Conservation (phyloP, 225 moss, liverwort and hornwort species). For the Climacium dendroides region DNA sequence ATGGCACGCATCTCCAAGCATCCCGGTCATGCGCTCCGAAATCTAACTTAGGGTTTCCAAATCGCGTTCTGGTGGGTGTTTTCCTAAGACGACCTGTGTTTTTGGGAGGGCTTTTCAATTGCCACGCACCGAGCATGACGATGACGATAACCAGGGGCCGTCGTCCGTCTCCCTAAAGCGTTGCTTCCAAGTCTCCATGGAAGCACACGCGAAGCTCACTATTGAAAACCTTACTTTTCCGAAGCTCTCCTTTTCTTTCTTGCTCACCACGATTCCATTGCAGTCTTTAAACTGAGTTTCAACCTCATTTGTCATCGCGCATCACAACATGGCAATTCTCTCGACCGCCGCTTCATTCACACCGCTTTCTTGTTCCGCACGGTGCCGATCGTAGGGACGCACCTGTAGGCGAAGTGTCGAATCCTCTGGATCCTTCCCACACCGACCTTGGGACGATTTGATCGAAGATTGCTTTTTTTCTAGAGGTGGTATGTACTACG, state of each 20-base stretch:
- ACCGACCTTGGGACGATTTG: not conserved
- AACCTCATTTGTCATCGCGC: not conserved
- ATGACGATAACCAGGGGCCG: not conserved
- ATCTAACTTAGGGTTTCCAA: not conserved
- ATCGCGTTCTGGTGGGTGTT: not conserved
- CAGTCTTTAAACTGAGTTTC: not conserved
- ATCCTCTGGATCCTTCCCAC: constrained; percentile 9
- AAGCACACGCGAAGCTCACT: not conserved
- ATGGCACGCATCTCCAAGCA: not conserved
- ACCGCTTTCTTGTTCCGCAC: not conserved
- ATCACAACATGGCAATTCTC: not conserved
- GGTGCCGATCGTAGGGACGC: not conserved
- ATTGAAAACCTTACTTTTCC: not conserved
- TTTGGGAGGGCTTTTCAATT: not conserved
- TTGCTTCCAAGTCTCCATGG: not conserved
- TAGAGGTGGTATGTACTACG: not conserved
- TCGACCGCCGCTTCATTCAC: not conserved
- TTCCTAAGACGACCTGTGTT: not conserved
- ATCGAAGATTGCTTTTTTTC: not conserved
- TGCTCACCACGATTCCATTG: not conserved
- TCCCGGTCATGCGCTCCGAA: not conserved
- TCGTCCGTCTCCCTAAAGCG: not conserved
- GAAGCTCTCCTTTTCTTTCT: not conserved
- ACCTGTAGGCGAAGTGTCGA: not conserved
- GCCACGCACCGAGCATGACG: not conserved